Evolutionary conservation across 225 moss, liverwort and hornwort genomes (phyloP), one percentile per base, ranked within the genome.

Genomic region (Climacium dendroides): DNA sequence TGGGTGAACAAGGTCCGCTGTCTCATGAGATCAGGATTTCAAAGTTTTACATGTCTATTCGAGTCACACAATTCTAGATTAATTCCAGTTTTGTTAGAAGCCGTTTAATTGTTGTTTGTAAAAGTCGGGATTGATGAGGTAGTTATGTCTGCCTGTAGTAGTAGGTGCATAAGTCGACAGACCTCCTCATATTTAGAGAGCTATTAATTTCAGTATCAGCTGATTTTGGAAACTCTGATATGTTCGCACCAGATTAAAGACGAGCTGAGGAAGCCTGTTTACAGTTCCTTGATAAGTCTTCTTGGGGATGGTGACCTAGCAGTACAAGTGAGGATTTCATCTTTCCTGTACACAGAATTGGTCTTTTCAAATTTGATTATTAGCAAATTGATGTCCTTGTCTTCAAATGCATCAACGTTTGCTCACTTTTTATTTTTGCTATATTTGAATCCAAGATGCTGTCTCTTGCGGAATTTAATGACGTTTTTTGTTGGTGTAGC

Each of bases 1-100:
- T 99, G 99, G 99, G 99, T 99, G 82, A 99, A 97, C 93, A 98
- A 98, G 97, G 98, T 98, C 86, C 57, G 66, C 71, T 86, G 24
- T 83, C 66, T 54, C n/a, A 58, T 47, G 78, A 75, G 57, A 71
- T 19, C 78, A 86, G 20, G 34, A 61, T 59, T 87, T 88, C 13
- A 39, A 85, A 63, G 73, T 48, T 70, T 74, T 59, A 29, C 80
- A 76, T 65, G 64, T 78, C 59, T 11, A 55, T 25, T 62, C 86
- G 70, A 48, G 70, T 83, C 35, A 15, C 26, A 50, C 5, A 83
- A 84, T 34, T 41, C 71, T 80, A 81, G 70, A 50, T 84, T 45
- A 35, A 18, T 80, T 83, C 43, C 62, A 75, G 67, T 69, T 77
- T 67, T 74, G 30, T 88, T 41, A 62, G 10, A 62, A 48, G 58